Evolutionary conservation across 345 rosid genomes (phyloP).

Genomic region (Syzygium oleosum): DNA sequence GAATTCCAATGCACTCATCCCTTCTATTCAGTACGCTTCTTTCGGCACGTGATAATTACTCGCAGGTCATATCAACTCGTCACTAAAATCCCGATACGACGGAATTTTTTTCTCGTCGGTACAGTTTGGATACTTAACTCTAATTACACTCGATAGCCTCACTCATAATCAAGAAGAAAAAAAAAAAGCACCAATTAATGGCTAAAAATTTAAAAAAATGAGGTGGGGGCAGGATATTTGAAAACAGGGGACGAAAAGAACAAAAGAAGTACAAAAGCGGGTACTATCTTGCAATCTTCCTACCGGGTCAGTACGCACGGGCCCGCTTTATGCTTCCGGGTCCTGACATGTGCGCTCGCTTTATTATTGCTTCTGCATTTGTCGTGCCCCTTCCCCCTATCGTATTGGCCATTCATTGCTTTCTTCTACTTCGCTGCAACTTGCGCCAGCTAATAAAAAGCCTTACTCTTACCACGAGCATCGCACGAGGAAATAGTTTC

Average conservation of each 20-base stretch:
- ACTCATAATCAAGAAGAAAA: background rate
- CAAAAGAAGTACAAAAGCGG: background rate
- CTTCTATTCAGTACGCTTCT: background rate
- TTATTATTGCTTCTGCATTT: background rate
- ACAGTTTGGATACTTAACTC: background rate
- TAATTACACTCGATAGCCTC: background rate
- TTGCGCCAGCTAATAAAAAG: background rate
- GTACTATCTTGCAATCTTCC: background rate
- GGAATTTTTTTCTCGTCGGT: background rate
- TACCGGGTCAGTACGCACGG: background rate
- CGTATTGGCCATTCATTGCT: background rate
- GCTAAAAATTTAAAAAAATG: background rate
- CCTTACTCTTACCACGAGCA: background rate
- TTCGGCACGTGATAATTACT: fast-evolving
- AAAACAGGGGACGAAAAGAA: background rate
- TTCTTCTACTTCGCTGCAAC: background rate
- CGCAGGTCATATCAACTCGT: fast-evolving
- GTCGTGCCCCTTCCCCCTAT: background rate
- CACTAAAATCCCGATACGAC: fast-evolving
- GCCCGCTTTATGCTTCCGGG: background rate
- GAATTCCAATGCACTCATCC: fast-evolving
- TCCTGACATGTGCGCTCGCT: background rate
- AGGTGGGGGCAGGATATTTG: background rate
- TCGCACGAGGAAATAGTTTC: no score
- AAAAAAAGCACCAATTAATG: background rate